Evolutionary conservation across 768 basidiomycete genomes (phyloP), one percentile per base, ranked within the genome.

Genomic region (Tremella mesenterica): DNA sequence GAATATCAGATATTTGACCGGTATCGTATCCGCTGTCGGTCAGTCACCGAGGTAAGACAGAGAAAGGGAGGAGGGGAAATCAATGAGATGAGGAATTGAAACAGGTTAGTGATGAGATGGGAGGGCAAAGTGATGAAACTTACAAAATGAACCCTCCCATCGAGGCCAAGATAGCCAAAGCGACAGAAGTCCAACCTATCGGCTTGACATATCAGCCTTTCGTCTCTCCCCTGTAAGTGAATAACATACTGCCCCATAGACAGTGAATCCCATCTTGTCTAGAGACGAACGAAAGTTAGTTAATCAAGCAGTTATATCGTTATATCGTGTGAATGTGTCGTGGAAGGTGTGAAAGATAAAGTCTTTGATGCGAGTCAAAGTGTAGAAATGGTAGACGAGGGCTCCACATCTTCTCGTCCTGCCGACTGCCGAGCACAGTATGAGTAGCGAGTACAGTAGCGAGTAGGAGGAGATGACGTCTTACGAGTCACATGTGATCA

Each of bases 1-100:
- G 74, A 60, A 88, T 84, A 66, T 84, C 83, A 48, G 82, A 82
- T 57, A 88, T 86, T 69, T 86, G 85, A 23, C 85, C 85, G 12
- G 83, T 85, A 69, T 85, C 83, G 59, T 84, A 84, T 9, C 45
- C 39, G 28, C 54, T 43, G 39, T 36, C 34, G 18, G 34, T 18
- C 12, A 12, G 34, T 36, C 12, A 36, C 18, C 34, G 12, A 36
- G 18, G 18, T 18, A 36, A 36, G 34, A 36, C 34, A 12, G 18
- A 36, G 34, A 36, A 12, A 18, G 34, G 34, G 34, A 12, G 34
- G 34, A 36, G 34, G 18, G 34, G 34, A 12, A 36, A 36, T 12
- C 12, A 12, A 36, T 12, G 34, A 36, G 34, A 12, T 12, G 34
- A 18, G 34, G 18, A 36, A 18, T 12, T 36, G 34, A 18, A 12